These are phyloP conservation scores for Vigna hirtella DNA, from an alignment of 306 rosid species.

Conservation along the genomic window DNA sequence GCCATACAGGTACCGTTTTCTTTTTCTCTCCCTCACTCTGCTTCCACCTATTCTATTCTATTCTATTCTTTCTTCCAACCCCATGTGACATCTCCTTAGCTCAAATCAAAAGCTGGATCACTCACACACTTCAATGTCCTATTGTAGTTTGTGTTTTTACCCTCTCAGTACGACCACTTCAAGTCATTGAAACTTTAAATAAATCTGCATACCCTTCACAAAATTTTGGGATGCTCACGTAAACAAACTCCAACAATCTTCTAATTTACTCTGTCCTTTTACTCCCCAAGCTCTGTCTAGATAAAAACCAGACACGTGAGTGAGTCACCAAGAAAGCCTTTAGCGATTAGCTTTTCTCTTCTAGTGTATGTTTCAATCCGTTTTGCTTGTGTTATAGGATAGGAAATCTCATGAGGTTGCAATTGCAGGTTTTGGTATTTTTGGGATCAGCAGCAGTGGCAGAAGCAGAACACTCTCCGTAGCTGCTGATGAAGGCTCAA, in stretches of 20 bases:
- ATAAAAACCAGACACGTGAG: constrained; percentile 41
- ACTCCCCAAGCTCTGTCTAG: constrained; percentile 27
- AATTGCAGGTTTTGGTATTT: constrained; percentile 54
- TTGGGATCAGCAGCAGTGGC: constrained; percentile 54
- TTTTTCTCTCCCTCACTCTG: constrained; percentile 10
- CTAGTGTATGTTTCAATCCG: not conserved
- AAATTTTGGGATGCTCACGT: constrained; percentile 37
- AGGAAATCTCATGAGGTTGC: constrained; percentile 56
- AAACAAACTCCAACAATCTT: constrained; percentile 31
- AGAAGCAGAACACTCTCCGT: constrained; percentile 10
- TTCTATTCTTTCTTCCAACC: constrained; percentile 35
- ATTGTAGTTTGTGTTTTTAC: constrained; percentile 44
- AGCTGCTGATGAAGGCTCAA: constrained; percentile 43
- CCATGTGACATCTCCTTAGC: constrained; percentile 53
- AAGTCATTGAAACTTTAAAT: constrained; percentile 35
- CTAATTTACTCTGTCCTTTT: constrained; percentile 44
- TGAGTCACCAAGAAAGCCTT: constrained; percentile 38
- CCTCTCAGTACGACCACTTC: constrained; percentile 36
- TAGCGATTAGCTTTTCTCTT: constrained; percentile 29
- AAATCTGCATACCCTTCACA: constrained; percentile 22
- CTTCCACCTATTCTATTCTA: constrained; percentile 1
- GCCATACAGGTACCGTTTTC: constrained; percentile 53
- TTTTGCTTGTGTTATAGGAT: constrained; percentile 44
- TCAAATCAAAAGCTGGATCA: constrained; percentile 42
- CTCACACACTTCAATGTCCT: constrained; percentile 51